A percentile compares a stretch with the other conserved stretches of the same genome.
phyloP scores from a whole-genome alignment of 306 rosid species.

The Lagenaria siceraria region DNA sequence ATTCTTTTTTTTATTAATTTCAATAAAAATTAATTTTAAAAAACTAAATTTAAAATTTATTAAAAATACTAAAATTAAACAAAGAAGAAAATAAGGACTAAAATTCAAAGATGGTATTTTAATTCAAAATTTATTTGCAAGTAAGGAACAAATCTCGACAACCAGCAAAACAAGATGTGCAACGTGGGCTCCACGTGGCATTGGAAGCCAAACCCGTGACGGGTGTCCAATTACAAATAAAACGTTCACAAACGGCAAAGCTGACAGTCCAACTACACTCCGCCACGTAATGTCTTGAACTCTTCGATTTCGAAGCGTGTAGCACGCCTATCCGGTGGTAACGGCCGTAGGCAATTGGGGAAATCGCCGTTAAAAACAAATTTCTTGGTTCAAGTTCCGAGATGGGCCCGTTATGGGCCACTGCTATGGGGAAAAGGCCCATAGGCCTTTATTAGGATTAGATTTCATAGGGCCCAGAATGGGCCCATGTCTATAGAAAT shows the following conservation, averaged over 20 bases:
- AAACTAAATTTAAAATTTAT: no score
- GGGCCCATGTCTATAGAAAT: neutral
- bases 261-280: neutral
- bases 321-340: neutral
- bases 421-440: neutral
- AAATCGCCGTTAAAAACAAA: neutral
- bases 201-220: neutral
- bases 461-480: conserved; percentile 1
- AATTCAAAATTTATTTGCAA: no score
- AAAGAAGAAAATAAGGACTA: no score
- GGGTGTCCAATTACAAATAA: neutral
- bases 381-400: neutral
- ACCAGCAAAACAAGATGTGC: neutral
- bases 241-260: neutral
- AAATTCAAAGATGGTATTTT: no score
- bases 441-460: neutral
- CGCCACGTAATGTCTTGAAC: neutral
- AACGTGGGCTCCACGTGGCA: neutral
- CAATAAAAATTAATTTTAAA: no score
- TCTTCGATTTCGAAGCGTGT: neutral
- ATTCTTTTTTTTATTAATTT: no score
- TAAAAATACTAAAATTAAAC: no score
- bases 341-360: neutral
- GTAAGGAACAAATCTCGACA: neutral
- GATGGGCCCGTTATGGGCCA: conserved; percentile 9